Percentiles rank a stretch among this genome's conserved stretches.
These are phyloP conservation scores for Nepenthes alata DNA, from an alignment of 179 eudicot species.

Conservation along the genomic window DNA sequence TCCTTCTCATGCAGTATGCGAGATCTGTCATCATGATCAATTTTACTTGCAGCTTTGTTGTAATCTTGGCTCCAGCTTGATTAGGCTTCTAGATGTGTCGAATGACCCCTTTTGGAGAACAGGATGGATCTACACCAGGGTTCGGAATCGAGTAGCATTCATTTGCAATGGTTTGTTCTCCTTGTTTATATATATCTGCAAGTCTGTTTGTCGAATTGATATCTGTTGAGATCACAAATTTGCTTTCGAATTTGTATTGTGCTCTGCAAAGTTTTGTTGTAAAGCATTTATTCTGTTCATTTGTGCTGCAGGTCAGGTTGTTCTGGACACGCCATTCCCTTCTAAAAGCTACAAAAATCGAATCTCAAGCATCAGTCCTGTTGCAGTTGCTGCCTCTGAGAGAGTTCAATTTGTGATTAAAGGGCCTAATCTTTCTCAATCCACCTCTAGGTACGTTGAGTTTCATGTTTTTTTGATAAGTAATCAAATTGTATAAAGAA, in stretches of 20 bases:
- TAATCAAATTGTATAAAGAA: too few species aligned
- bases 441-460: slow-evolving; percentile 53
- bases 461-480: too few species aligned
- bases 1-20: not conserved
- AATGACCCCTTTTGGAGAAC: slow-evolving; percentile 70
- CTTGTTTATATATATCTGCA: not conserved
- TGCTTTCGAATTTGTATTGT: not conserved
- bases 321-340: slow-evolving; percentile 62
- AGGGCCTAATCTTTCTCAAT: slow-evolving; percentile 48
- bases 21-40: slow-evolving; percentile 4
- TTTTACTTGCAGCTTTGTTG: slow-evolving; percentile 43
- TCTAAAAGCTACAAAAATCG: slow-evolving; percentile 22
- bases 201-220: not conserved
- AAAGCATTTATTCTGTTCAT: slow-evolving; percentile 4
- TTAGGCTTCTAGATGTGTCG: slow-evolving; percentile 53
- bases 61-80: slow-evolving; percentile 51
- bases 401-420: slow-evolving; percentile 41
- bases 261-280: too few species aligned
- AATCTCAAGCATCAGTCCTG: slow-evolving; percentile 62
- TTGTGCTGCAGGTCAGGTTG: slow-evolving; percentile 52
- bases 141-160: slow-evolving; percentile 55
- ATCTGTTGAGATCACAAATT: not conserved
- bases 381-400: slow-evolving; percentile 63
- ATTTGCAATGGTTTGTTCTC: slow-evolving; percentile 51
- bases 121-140: slow-evolving; percentile 78